Evolutionary conservation across 495 filamentous ascomycete species (phyloP).

Genomic region (Tuber umbilicatum): DNA sequence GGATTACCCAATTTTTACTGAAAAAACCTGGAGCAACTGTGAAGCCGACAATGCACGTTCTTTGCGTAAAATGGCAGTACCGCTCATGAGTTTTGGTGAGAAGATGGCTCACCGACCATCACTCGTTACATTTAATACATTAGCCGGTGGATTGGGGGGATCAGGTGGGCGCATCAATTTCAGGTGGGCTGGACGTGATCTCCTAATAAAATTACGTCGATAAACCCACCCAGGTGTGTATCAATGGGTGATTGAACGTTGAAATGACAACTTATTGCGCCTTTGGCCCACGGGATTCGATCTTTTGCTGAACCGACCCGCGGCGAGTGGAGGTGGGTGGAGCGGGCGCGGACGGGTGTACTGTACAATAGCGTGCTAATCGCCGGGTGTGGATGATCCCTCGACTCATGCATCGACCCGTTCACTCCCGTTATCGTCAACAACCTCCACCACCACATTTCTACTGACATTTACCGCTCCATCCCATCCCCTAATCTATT

Average conservation of each 20-base stretch:
- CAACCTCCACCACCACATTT: neutral
- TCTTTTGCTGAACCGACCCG: neutral
- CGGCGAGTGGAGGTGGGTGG: neutral
- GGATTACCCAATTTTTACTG: no score
- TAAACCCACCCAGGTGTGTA: neutral
- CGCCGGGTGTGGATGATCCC: neutral
- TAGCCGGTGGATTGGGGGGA: neutral
- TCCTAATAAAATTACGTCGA: neutral
- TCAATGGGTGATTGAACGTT: neutral
- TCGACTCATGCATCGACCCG: neutral
- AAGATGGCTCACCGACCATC: neutral
- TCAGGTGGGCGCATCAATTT: neutral
- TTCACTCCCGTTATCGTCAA: neutral
- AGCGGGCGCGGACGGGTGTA: no score
- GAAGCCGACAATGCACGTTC: no score
- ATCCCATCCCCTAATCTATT: no score
- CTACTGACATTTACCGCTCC: neutral
- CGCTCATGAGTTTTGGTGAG: no score
- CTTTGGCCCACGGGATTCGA: neutral
- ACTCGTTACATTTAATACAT: no score
- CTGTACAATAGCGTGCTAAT: neutral
- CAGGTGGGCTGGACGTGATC: neutral
- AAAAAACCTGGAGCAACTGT: no score
- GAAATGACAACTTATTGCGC: neutral
- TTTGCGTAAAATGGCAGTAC: no score